Conservation (phyloP, 2,329 filamentous ascomycete genomes). For the Botrytis medusae region DNA sequence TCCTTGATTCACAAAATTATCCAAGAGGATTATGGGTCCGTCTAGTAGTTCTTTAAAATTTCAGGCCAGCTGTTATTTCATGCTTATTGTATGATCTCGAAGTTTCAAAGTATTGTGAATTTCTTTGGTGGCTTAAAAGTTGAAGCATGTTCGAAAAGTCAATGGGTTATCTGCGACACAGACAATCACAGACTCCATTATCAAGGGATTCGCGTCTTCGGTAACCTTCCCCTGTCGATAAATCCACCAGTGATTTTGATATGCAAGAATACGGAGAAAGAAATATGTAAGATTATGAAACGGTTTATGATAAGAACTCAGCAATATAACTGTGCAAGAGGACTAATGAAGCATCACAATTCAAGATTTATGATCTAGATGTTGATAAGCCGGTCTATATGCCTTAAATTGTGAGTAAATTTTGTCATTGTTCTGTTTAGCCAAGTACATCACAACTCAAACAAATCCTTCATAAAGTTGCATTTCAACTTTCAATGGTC, state of each 20-base stretch:
- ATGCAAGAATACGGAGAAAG: conserved; percentile 1
- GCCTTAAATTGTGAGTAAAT: neutral
- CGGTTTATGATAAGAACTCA: neutral
- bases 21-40: neutral
- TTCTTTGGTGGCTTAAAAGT: conserved; percentile 23
- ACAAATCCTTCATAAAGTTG: neutral
- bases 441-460: neutral
- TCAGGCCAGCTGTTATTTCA: conserved; percentile 36
- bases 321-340: neutral
- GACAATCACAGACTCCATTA: conserved; percentile 18
- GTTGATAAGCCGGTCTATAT: neutral
- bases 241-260: neutral
- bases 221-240: conserved; percentile 12
- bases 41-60: conserved; percentile 6
- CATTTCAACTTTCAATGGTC: neutral
- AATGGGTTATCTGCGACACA: conserved; percentile 23
- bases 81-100: conserved; percentile 26
- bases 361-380: neutral
- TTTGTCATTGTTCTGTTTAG: neutral
- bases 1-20: neutral
- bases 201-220: conserved; percentile 20
- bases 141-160: conserved; percentile 20
- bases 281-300: neutral
- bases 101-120: conserved; percentile 25
- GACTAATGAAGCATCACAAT: neutral